Base-by-base conservation (phyloP, 495 filamentous ascomycete species). In the Chlorociboria aeruginascens region DNA sequence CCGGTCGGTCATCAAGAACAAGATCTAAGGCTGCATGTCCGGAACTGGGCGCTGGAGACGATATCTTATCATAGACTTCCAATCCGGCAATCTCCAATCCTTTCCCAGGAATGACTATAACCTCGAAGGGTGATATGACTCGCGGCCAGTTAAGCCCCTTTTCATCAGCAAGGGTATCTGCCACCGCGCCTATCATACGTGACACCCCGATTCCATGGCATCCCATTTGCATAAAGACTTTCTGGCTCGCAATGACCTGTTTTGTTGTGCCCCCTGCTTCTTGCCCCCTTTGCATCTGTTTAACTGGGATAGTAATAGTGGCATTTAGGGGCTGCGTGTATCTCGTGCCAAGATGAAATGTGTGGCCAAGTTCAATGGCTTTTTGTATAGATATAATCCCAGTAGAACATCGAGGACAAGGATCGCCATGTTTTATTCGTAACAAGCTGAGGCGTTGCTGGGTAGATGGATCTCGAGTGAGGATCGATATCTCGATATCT, bases 171-270 rank as follows among this genome's bases (percentile, higher is more conserved):
- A 89, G 66, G 7, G 69, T 61, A 47, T 88, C 80, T 0, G 92
- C 87, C 2, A 90, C 76, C 6, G 92, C 87, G 4, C 81, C 88
- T 50, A 98, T 82, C 63, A 98, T 78, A 30, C 92, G 83, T 1
- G 89, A 95, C 17, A 98, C 74, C 0, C 92, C 92, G 49, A 98
- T 95, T 1, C 92, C 92, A 55, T 97, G 85, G 54, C 93, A 98
- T 40, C 92, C 92, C 90, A 97, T 96, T 45, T 92, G 76, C 63
- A 96, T 73, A 0, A 79, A 67, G 0, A 77, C 71, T 14, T 56
- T 40, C 41, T 55, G 45, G 31, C 43, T 20, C 4, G 44, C 38
- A 62, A 45, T 49, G 59, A 57, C 46, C 43, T 45, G 43, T 8
- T n/a, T 33, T 16, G 29, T 7, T 6, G 31, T 29, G 31, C 11